Percentiles rank a stretch among this genome's conserved stretches.
These are phyloP conservation scores for Podospora comata DNA, from an alignment of 495 filamentous ascomycete genomes.

Conservation along the genomic window DNA sequence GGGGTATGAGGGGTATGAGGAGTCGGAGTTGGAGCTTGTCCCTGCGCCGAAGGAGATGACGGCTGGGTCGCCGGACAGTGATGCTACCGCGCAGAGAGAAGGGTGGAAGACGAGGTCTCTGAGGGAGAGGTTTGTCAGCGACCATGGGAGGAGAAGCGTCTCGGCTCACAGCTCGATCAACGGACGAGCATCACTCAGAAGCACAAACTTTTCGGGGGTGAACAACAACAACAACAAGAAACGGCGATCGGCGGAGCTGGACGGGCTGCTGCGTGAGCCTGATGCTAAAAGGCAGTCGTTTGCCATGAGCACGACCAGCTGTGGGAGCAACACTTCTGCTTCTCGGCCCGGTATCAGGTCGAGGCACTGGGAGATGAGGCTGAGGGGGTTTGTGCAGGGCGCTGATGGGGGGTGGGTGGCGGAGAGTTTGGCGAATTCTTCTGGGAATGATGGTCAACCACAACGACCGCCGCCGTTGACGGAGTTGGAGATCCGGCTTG, in stretches of 20 bases:
- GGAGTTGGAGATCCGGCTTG: not conserved
- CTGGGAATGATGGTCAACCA: not conserved
- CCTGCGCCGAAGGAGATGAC: constrained; percentile 9
- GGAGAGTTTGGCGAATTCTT: constrained; percentile 37
- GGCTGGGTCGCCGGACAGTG: constrained; percentile 18
- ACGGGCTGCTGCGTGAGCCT: constrained; percentile 11
- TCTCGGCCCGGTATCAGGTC: constrained; percentile 22
- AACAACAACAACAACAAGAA: not conserved
- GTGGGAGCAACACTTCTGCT: not conserved
- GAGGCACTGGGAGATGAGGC: constrained; percentile 42
- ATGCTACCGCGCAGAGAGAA: constrained; percentile 18
- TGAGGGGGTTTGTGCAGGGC: constrained; percentile 42
- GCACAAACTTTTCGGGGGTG: constrained; percentile 26
- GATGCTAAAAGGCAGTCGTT: constrained; percentile 23
- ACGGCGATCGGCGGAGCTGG: constrained; percentile 25
- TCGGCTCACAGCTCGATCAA: constrained; percentile 25
- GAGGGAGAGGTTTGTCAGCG: constrained; percentile 33
- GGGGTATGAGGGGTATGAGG: constrained; percentile 5
- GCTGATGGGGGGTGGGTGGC: constrained; percentile 43
- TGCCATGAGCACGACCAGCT: not conserved
- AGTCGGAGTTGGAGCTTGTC: constrained; percentile 29
- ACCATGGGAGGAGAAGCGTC: constrained; percentile 26
- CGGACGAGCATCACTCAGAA: constrained; percentile 7
- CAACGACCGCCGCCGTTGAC: not conserved
- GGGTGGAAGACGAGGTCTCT: constrained; percentile 33